Percentiles rank a stretch among this genome's conserved stretches.
These are phyloP conservation scores for Adansonia gregorii DNA, from an alignment of 441 rosid species.

Conservation along the genomic window DNA sequence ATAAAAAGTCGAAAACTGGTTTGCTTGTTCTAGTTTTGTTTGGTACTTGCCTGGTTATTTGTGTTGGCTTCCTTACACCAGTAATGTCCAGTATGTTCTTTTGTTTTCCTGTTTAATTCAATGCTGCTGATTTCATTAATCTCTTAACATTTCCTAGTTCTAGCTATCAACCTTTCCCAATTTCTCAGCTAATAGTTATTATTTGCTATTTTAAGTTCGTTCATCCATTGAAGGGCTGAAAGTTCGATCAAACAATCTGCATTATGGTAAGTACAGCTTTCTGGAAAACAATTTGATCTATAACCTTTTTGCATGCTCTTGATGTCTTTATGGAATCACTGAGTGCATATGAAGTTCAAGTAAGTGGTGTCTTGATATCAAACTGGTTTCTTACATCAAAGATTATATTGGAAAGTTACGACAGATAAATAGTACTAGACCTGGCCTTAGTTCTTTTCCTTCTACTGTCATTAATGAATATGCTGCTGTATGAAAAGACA, in stretches of 20 bases:
- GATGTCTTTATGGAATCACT: not conserved
- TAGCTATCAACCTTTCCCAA: not conserved
- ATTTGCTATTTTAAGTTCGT: slow-evolving; percentile 58
- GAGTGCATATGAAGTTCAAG: slow-evolving; percentile 11
- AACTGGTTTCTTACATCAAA: not conserved
- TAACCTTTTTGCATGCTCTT: slow-evolving; percentile 16
- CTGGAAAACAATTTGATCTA: not conserved
- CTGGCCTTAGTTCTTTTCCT: not conserved
- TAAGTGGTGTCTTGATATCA: not conserved
- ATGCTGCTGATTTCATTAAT: not conserved
- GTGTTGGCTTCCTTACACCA: slow-evolving; percentile 74
- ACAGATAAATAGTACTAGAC: not conserved
- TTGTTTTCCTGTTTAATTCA: not conserved
- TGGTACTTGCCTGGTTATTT: slow-evolving; percentile 63
- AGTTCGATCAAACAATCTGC: slow-evolving; percentile 49
- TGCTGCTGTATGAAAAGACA: not conserved
- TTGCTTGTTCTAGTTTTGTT: slow-evolving; percentile 74
- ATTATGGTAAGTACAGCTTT: slow-evolving; percentile 54
- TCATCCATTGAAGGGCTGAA: slow-evolving; percentile 78
- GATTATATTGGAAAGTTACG: not conserved
- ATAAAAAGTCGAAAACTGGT: slow-evolving; percentile 63
- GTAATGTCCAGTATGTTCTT: slow-evolving; percentile 68
- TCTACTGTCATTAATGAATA: slow-evolving; percentile 1
- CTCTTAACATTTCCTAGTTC: not conserved
- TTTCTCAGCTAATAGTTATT: slow-evolving; percentile 29